Base-by-base conservation (phyloP, 139 green algal species). In the Volvox reticuliferus region DNA sequence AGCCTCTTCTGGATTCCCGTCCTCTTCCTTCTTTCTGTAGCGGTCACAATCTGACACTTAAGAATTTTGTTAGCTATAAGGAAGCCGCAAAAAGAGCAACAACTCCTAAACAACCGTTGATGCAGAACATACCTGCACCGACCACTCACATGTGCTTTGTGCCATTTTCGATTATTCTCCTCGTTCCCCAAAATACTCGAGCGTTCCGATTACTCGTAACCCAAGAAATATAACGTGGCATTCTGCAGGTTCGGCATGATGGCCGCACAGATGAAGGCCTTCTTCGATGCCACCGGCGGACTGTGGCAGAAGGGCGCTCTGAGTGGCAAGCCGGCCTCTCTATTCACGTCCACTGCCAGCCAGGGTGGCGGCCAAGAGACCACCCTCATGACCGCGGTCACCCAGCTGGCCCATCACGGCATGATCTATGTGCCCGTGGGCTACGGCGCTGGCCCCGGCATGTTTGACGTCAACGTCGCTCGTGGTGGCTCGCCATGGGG, bases 391-490 rank as follows among this genome's bases (percentile, higher is more conserved):
- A 96, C 96, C 26, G 87, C 87, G 1, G 81, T 98, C 30, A 95
- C 93, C 21, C 94, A 98, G 89, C 91, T 98, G n/a, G 92, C 92
- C 1, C 96, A 98, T 89, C 97, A 98, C 77, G 97, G 97, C 87
- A 98, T 99, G 96, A 95, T 98, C 82, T 99, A 92, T 79, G 96
- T 99, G 65, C 96, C 97, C 0, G 33, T 93, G 6, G 97, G 97
- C 68, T 98, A 96, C 86, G 91, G 36, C 69, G 91, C 93, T 22
- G 91, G 89, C 16, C 37, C 21, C 21, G 50, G 77, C 68, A 92
- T 94, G 89, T 95, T 95, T 37, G 91, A 86, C 62, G 73, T 93
- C n/a, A 84, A 86, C 20, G 92, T 93, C 62, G 89, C 96, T 28
- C 95, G 95, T 44, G 97, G 96, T 37, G 97, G 97, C 73, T 94